phyloP scores from a whole-genome alignment of 345 rosid genomes.

The Populus deltoides region DNA sequence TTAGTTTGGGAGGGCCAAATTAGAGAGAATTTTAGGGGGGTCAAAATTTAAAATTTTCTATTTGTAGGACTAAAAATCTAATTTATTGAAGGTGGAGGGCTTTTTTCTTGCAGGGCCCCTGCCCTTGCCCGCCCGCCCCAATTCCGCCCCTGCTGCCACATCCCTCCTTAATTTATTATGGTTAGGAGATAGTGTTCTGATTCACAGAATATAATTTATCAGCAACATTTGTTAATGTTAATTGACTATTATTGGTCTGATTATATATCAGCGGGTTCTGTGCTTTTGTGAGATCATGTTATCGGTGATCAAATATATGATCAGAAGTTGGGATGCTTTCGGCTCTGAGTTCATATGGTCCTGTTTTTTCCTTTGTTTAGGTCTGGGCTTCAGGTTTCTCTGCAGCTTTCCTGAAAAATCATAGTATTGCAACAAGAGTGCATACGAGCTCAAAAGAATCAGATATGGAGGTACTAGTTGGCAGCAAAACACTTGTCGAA shows the following conservation, averaged over 20 bases:
- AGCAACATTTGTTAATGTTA: neutral
- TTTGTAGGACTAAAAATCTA: no score
- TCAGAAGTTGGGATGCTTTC: neutral
- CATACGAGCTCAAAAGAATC: slow-evolving; percentile 28
- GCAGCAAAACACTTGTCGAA: slow-evolving; percentile 31
- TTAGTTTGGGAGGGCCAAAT: no score
- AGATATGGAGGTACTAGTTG: slow-evolving; percentile 20
- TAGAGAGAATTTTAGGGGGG: no score
- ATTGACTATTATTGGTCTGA: neutral
- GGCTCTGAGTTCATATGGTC: neutral
- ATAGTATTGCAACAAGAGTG: slow-evolving; percentile 79
- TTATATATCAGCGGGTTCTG: neutral
- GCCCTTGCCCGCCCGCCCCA: no score
- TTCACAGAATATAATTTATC: neutral
- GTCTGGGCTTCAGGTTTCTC: slow-evolving; percentile 99
- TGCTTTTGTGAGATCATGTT: neutral
- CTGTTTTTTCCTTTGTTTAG: slow-evolving; percentile 40
- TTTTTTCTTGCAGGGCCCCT: no score
- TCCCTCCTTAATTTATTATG: neutral
- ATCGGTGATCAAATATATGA: neutral
- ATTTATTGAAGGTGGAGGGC: no score
- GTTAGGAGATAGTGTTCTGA: neutral
- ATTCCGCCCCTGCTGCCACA: neutral
- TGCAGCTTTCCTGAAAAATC: slow-evolving; percentile 90
- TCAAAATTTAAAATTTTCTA: no score